A percentile compares a stretch with the other conserved stretches of the same genome.
Evolutionary conservation across 345 rosid genomes (phyloP).

Genomic region (Rhodamnia argentea): DNA sequence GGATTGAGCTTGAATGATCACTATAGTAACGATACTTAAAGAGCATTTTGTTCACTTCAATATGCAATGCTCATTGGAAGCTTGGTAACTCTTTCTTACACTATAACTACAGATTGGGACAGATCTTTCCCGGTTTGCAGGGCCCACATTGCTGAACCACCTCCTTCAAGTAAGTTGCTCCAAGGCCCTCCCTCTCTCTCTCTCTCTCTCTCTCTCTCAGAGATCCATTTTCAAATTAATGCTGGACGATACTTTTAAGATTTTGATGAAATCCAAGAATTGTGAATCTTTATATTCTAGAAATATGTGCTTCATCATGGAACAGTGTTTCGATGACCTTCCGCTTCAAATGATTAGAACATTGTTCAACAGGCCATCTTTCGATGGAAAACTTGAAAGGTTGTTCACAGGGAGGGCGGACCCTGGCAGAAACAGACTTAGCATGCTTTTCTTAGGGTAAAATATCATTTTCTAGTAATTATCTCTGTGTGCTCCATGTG

Average conservation of each 20-base stretch:
- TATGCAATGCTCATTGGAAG: not conserved
- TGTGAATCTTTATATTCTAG: not conserved
- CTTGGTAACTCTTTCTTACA: constrained; percentile 12
- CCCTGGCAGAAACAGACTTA: not conserved
- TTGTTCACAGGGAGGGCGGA: not conserved
- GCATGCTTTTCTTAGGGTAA: not conserved
- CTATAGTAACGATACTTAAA: not conserved
- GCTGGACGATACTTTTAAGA: not conserved
- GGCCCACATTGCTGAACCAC: constrained; percentile 70
- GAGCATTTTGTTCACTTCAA: not conserved
- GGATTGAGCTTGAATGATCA: not conserved
- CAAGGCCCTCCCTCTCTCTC: not conserved
- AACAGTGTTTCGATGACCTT: not conserved
- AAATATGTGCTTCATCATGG: not conserved
- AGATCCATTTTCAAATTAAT: not conserved
- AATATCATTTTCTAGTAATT: not conserved
- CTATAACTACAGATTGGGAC: constrained; percentile 50
- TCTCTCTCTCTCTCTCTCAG: not conserved
- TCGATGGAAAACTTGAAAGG: not conserved
- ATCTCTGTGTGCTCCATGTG: not conserved
- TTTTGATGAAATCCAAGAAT: not conserved
- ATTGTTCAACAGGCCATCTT: not conserved
- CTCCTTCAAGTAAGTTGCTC: constrained; percentile 56
- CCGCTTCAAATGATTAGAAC: not conserved
- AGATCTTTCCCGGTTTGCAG: constrained; percentile 81